Conservation (phyloP, 139 green algal genomes). For the Micractinium conductrix region DNA sequence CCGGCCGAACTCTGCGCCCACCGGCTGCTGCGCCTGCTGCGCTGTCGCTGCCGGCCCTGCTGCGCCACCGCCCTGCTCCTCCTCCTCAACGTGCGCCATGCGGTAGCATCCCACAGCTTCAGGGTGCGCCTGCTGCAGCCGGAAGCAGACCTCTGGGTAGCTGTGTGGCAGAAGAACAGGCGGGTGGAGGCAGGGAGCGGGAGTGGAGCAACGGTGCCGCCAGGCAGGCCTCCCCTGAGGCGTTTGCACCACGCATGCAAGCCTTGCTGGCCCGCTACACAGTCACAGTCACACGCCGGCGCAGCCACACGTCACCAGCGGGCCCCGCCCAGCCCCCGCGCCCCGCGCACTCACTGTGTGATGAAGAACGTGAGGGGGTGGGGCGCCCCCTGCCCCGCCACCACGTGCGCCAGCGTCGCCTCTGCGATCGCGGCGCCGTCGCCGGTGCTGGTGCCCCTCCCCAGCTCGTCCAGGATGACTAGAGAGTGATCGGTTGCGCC, state of each 20-base stretch:
- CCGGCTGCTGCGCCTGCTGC: not conserved
- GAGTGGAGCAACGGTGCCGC: not conserved
- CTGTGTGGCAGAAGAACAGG: not conserved
- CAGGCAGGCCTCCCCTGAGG: too few relatives aligned
- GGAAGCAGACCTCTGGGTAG: slow-evolving; percentile 33
- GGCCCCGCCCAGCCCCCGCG: too few relatives aligned
- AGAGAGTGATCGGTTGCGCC: slow-evolving; percentile 65
- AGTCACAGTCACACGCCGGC: too few relatives aligned
- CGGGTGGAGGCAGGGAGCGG: not conserved
- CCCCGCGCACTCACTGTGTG: slow-evolving; percentile 76
- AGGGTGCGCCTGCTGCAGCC: slow-evolving; percentile 26
- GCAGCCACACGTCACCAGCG: too few relatives aligned
- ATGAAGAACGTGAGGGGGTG: slow-evolving; percentile 76
- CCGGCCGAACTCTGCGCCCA: not conserved
- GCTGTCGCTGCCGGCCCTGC: not conserved
- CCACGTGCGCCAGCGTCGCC: slow-evolving; percentile 67
- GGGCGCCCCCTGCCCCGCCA: slow-evolving; percentile 4
- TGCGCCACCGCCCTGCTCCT: not conserved
- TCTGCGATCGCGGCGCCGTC: slow-evolving; percentile 40
- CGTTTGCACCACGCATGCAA: too few relatives aligned
- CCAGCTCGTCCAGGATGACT: slow-evolving; percentile 80
- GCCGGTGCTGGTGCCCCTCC: slow-evolving; percentile 32
- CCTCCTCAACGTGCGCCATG: slow-evolving; percentile 56
- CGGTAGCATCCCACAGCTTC: slow-evolving; percentile 32
- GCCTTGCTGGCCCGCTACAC: too few relatives aligned